Evolutionary conservation across 331 rosid genomes (phyloP), one percentile per base, ranked within the genome.

Genomic region (Malus hybrid): DNA sequence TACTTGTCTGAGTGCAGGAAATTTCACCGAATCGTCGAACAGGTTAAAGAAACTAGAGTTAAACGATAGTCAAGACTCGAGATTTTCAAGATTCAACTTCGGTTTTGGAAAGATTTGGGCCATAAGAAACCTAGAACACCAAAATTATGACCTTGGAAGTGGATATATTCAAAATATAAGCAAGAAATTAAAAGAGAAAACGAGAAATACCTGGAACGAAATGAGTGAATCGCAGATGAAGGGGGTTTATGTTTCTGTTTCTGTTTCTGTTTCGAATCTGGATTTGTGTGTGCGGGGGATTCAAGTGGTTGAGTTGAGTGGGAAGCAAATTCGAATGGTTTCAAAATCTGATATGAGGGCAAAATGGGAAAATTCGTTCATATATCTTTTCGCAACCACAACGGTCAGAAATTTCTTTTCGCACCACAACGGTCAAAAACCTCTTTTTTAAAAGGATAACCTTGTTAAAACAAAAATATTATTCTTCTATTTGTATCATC

Each of bases 281-380:
- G 31, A 69, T 2, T 52, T 52, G 59, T 54, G 4, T 7, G 59
- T 3, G 59, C 0, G 57, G 57, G 67, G 52, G 15, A 46, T 69
- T 46, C 32, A 27, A 34, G 10, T 69, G 16, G 15, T 16, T 18
- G 20, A 9, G 69, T 46, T 10, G 39, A 67, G 86, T 77, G 80
- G 86, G 83, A 65, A 82, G 66, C 48, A 42, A 42, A 59, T 20
- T 59, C 29, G 0, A 59, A 59, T 24, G 12, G 11, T 65, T 44
- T 52, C 20, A 52, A 81, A 81, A 63, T 65, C 2, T 33, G 27
- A 20, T 6, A 0, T 28, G 1, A 11, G 64, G 29, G 75, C 9
- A 34, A 74, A 34, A 62, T 69, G 24, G 76, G 24, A 19, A 62
- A 50, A 61, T 73, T 24, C 1, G 6, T 44, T 79, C 28, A 11